These are phyloP conservation scores for Talaromyces pinophilus DNA, from an alignment of 2,329 filamentous ascomycete genomes.

Conservation along the genomic window DNA sequence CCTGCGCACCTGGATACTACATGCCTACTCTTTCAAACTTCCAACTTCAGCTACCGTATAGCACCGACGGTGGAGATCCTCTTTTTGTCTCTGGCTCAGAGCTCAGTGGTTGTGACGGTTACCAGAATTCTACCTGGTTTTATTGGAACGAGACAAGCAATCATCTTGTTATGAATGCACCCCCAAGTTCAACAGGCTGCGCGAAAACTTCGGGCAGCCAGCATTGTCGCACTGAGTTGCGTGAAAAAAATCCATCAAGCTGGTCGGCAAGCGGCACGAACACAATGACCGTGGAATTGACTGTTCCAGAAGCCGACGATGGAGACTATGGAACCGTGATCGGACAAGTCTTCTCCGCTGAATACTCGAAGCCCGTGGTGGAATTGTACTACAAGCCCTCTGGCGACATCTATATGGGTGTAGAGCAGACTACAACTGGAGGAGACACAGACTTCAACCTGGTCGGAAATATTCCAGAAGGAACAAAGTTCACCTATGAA, in stretches of 20 bases:
- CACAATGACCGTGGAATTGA: constrained; percentile 36
- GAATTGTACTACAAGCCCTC: constrained; percentile 44
- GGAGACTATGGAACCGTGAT: constrained; percentile 42
- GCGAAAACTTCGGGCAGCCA: constrained; percentile 45
- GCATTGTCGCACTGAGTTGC: constrained; percentile 49
- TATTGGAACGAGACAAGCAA: constrained; percentile 38
- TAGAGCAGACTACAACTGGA: constrained; percentile 40
- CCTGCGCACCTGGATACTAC: constrained; percentile 25
- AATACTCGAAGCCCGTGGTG: constrained; percentile 43
- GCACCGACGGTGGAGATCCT: constrained; percentile 30
- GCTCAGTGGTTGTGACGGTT: constrained; percentile 43
- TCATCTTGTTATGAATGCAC: constrained; percentile 45
- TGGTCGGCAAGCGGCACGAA: constrained; percentile 41
- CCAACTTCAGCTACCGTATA: constrained; percentile 44
- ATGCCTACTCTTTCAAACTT: constrained; percentile 22
- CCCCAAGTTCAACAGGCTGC: constrained; percentile 40
- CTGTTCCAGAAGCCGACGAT: constrained; percentile 35
- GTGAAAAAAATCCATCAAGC: constrained; percentile 36
- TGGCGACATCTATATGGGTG: constrained; percentile 42
- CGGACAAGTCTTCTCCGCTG: constrained; percentile 44
- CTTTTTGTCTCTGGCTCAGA: constrained; percentile 33
- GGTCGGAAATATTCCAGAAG: constrained; percentile 37
- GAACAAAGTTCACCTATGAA: constrained; percentile 41
- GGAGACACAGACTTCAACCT: constrained; percentile 34
- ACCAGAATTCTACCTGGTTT: constrained; percentile 37